Conservation (phyloP, 257 asterid genomes). For the Fraxinus cuspidata region DNA sequence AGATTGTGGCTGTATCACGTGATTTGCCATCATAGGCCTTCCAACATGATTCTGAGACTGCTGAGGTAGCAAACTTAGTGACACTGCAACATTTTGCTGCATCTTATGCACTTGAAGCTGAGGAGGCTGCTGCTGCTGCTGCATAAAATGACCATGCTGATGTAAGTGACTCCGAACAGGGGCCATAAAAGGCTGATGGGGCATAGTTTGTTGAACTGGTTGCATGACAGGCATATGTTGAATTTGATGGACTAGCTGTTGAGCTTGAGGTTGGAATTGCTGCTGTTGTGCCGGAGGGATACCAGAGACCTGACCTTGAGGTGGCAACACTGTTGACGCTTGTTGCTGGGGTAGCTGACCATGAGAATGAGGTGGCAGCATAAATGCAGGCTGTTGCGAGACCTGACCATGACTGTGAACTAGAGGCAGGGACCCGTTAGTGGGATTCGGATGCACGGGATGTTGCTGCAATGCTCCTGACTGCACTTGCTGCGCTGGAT, state of each 20-base stretch:
- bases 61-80: slow-evolving; percentile 46
- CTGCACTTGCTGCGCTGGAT: slow-evolving; percentile 52
- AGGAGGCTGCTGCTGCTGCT: slow-evolving; percentile 59
- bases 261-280: slow-evolving; percentile 58
- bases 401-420: slow-evolving; percentile 55
- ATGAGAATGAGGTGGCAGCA: slow-evolving; percentile 55
- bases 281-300: slow-evolving; percentile 46
- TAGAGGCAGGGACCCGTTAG: slow-evolving; percentile 47
- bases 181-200: slow-evolving; percentile 56
- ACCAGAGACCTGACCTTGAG: slow-evolving; percentile 50
- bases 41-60: slow-evolving; percentile 54
- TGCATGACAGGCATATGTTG: slow-evolving; percentile 58
- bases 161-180: slow-evolving; percentile 52
- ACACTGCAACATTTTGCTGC: slow-evolving; percentile 38
- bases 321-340: slow-evolving; percentile 38
- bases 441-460: slow-evolving; percentile 35
- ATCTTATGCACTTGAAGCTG: slow-evolving; percentile 22
- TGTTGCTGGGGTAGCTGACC: slow-evolving; percentile 54
- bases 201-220: slow-evolving; percentile 46
- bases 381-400: slow-evolving; percentile 51
- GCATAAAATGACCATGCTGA: slow-evolving; percentile 48
- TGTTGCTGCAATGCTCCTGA: slow-evolving; percentile 49
- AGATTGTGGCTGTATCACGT: slow-evolving; percentile 47
- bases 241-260: slow-evolving; percentile 38
- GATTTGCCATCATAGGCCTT: slow-evolving; percentile 54